Evolutionary conservation across 2,329 filamentous ascomycete genomes (phyloP), one percentile per base, ranked within the genome.

Genomic region (Xylaria sp.): DNA sequence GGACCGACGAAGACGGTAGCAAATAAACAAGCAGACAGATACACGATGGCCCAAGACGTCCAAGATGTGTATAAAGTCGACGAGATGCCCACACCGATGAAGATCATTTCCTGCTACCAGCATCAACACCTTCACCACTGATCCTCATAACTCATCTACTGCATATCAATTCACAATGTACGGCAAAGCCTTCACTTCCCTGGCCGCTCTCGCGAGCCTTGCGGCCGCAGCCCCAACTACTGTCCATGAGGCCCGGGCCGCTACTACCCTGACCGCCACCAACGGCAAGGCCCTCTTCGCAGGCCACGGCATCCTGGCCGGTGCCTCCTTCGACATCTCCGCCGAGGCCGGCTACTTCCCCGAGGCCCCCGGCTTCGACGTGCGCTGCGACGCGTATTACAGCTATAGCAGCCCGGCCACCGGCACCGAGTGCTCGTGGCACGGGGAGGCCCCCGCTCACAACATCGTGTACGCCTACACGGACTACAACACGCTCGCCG

Each of bases 181-280:
- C 43, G 21, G 23, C 33, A 40, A 17, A 23, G n/a, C 47, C 15
- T 8, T 60, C 42, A 28, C 57, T 19, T 38, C 51, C 9, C 12
- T 53, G 28, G n/a, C 47, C 28, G 47, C 46, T 6, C 31, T 59
- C n/a, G 57, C 57, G 19, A 40, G 57, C 49, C 19, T 52, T 7
- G 49, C 19, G 19, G 40, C 40, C 17, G 56, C 56, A 5, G 56
- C 38, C 11, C 56, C 56, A 14, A n/a, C 38, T 25, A n/a, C 35
- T 7, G 33, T n/a, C n/a, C 45, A 50, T n/a, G 17, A 42, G n/a
- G 12, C 54, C 5, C 54, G 43, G 21, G 55, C 46, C 28, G 17
- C 40, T 21, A 19, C 17, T 8, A 6, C 57, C 11, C 52, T 40
- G 47, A 28, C 35, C n/a, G 47, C 49, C 47, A 42, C 11, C 3